A percentile compares a stretch with the other conserved stretches of the same genome.
These are phyloP conservation scores for Raphanus hybrid DNA, from an alignment of 441 rosid genomes.

Conservation along the genomic window DNA sequence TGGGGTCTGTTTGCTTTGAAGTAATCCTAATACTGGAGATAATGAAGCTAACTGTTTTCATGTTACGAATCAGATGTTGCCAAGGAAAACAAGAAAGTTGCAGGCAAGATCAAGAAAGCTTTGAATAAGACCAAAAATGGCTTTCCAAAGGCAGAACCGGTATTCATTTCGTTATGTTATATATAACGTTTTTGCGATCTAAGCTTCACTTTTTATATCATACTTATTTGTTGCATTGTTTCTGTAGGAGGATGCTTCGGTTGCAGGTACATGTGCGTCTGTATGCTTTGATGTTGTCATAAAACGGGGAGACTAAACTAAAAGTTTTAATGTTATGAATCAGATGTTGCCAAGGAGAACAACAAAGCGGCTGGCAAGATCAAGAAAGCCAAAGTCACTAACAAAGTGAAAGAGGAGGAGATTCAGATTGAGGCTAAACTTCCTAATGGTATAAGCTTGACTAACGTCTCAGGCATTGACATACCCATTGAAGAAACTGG, in stretches of 20 bases:
- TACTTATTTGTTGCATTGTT: constrained; percentile 10
- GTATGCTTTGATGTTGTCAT: neutral
- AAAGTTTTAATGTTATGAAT: neutral
- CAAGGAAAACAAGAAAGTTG: constrained; percentile 18
- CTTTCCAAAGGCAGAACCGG: constrained; percentile 4
- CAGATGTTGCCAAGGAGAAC: constrained; percentile 22
- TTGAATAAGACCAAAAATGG: neutral
- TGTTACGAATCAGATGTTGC: constrained; percentile 17
- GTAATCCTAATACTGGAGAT: neutral
- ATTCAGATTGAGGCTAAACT: constrained; percentile 44
- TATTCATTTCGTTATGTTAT: constrained; percentile 1
- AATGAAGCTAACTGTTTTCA: neutral
- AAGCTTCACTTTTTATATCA: neutral
- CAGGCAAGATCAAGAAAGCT: constrained; percentile 37
- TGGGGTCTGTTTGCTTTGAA: constrained; percentile 11
- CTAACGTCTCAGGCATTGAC: constrained; percentile 55
- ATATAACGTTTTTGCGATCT: neutral
- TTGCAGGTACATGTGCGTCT: constrained; percentile 5
- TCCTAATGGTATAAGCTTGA: constrained; percentile 56
- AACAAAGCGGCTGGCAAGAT: constrained; percentile 35
- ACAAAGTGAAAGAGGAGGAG: constrained; percentile 40
- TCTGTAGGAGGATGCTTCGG: neutral
- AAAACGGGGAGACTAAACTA: neutral
- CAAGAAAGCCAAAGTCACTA: constrained; percentile 18
- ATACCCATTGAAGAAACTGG: constrained; percentile 59